Evolutionary conservation across 2,329 filamentous ascomycete species (phyloP).

Genomic region (Claviceps arundinis): DNA sequence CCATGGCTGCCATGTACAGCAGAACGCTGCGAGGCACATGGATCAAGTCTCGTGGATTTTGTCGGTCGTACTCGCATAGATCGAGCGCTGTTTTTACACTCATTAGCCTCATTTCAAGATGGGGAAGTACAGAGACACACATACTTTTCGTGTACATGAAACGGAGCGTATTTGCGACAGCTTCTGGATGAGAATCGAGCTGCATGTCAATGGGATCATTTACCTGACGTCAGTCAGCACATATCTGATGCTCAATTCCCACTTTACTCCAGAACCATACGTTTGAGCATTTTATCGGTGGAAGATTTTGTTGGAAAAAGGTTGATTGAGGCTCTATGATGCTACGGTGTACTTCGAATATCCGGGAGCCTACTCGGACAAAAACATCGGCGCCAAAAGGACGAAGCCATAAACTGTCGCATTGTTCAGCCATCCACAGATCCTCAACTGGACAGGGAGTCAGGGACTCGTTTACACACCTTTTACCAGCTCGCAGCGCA

Average conservation of each 20-base stretch:
- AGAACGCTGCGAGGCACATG: conserved; percentile 21
- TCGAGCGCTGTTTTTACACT: conserved; percentile 1
- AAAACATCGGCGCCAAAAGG: conserved; percentile 21
- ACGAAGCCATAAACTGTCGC: conserved; percentile 17
- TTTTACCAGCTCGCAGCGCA: conserved; percentile 15
- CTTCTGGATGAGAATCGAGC: conserved; percentile 12
- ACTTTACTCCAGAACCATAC: background rate
- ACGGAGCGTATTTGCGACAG: conserved; percentile 18
- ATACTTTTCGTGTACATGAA: conserved; percentile 24
- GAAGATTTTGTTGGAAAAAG: conserved; percentile 21
- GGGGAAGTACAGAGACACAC: background rate
- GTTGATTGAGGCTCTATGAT: conserved; percentile 20
- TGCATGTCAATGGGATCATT: conserved; percentile 14
- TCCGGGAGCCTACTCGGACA: conserved; percentile 12
- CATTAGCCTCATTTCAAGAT: background rate
- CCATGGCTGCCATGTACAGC: conserved; percentile 18
- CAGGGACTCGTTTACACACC: conserved; percentile 6
- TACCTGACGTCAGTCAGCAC: conserved; percentile 12
- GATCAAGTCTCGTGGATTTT: conserved; percentile 13
- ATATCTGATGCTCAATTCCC: background rate
- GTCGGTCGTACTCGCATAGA: conserved; percentile 13
- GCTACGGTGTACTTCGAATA: conserved; percentile 21
- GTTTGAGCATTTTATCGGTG: conserved; percentile 14
- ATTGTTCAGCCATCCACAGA: background rate
- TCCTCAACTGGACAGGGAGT: background rate